Percentiles rank a stretch among this genome's conserved stretches.
These are phyloP conservation scores for Globisporangium uncinulatum DNA, from an alignment of 352 stramenopile genomes.

Conservation along the genomic window DNA sequence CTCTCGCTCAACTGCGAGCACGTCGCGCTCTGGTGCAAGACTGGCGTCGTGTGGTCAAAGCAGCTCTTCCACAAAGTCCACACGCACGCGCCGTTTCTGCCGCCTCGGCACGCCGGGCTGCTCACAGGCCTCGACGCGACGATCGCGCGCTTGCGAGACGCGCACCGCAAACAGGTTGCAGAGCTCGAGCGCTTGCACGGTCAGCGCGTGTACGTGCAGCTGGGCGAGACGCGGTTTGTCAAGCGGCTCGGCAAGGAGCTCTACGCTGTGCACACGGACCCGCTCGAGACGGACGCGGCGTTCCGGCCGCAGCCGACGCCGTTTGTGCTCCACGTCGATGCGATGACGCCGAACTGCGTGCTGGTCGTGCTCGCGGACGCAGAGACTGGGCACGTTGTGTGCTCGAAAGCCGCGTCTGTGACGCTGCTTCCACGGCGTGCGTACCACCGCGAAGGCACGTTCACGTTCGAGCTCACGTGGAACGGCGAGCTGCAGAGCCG, in stretches of 20 bases:
- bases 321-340: conserved; percentile 31
- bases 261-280: conserved; percentile 53
- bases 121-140: conserved; percentile 29
- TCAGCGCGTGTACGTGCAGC: conserved; percentile 51
- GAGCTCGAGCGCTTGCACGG: conserved; percentile 26
- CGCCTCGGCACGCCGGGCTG: conserved; percentile 23
- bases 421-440: conserved; percentile 32
- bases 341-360: conserved; percentile 52
- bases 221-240: conserved; percentile 26
- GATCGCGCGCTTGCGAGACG: conserved; percentile 25
- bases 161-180: conserved; percentile 25
- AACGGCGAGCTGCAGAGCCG: conserved; percentile 67
- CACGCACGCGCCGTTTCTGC: conserved; percentile 42
- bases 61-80: conserved; percentile 50
- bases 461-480: conserved; percentile 66
- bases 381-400: conserved; percentile 34
- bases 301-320: conserved; percentile 55
- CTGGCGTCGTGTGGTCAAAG: conserved; percentile 69
- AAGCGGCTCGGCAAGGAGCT: conserved; percentile 48
- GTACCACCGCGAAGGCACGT: conserved; percentile 57
- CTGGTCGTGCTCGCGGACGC: conserved; percentile 43
- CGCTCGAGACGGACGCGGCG: conserved; percentile 47
- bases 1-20: conserved; percentile 73
- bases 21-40: conserved; percentile 73
- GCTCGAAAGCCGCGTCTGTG: conserved; percentile 44